Conservation (phyloP, 2,329 filamentous ascomycete genomes). For the Pseudogymnoascus destructans region DNA sequence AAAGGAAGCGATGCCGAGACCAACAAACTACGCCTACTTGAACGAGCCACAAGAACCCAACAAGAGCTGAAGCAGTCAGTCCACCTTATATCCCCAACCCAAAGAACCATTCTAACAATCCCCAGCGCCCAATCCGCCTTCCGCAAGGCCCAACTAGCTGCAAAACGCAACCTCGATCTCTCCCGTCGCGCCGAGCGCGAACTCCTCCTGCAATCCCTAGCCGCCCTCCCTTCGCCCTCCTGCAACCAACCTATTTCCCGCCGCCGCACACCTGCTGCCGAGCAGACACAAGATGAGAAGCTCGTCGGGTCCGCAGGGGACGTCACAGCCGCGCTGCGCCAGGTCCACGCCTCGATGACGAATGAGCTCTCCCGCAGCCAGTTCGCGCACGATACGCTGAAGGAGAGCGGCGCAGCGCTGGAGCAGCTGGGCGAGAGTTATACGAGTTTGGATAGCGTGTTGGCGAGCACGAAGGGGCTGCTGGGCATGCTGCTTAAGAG, state of each 20-base stretch:
- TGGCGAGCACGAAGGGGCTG: conserved; percentile 61
- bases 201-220: conserved; percentile 55
- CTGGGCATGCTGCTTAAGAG: conserved; percentile 68
- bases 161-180: conserved; percentile 59
- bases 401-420: conserved; percentile 73
- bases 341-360: conserved; percentile 78
- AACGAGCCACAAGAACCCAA: conserved; percentile 51
- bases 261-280: conserved; percentile 26
- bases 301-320: conserved; percentile 64
- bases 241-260: conserved; percentile 23
- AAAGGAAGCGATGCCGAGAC: conserved; percentile 42
- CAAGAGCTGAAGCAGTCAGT: conserved; percentile 60
- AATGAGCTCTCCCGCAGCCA: conserved; percentile 73
- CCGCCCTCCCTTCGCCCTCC: conserved; percentile 28
- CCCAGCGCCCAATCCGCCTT: conserved; percentile 52
- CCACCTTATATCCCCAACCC: neutral
- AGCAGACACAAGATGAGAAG: conserved; percentile 50
- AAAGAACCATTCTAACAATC: neutral
- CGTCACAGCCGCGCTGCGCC: conserved; percentile 69
- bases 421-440: conserved; percentile 71
- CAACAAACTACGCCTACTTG: conserved; percentile 51
- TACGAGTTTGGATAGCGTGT: conserved; percentile 60
- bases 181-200: conserved; percentile 68
- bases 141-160: conserved; percentile 67
- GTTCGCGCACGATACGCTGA: conserved; percentile 81